Base-by-base conservation (phyloP, 352 stramenopile species). In the Pythium utonaiense region DNA sequence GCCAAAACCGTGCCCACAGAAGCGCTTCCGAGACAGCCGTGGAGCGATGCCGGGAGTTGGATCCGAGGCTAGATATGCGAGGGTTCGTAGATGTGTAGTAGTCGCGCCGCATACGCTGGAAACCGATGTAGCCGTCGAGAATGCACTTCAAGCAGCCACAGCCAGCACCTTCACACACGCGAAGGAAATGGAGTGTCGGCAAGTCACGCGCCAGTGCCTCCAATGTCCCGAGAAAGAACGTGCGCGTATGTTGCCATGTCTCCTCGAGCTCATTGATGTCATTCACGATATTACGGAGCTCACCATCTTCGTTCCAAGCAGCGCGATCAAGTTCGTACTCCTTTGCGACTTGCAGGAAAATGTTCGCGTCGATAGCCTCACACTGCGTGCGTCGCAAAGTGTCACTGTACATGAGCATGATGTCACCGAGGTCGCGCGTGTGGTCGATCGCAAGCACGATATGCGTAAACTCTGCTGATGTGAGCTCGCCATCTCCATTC, bases 101-200 rank as follows among this genome's bases (percentile, higher is more conserved):
- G 28, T 91, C 80, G 2, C 61, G 63, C 1, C 80, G 73, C 82
- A 92, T 92, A 33, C 73, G 76, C 66, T 92, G 82, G 53, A 93
- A 91, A 19, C 82, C 84, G 19, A 88, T 72, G 56, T 91, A 92
- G 16, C 82, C 79, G 63, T 94, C 82, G 7, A 94, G 67, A 33
- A 94, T 79, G 61, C 84, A 92, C 63, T 94, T 89, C 17, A 94
- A 62, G 31, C 82, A 94, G 22, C 84, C 84, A 25, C 84, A 94
- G 4, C 84, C 84, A 16, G 84, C 80, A 3, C 78, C 84, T 67
- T 89, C 74, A 22, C 84, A 94, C 9, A 75, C 58, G 8, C 80
- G 80, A 1, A 93, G 57, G 33, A 88, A 86, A 45, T 93, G 82
- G 6, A 28, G 66, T 0, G 57, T 41, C 0, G 68, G 68, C 16